Base-by-base conservation (phyloP, 768 basidiomycete species). In the Chalciporus piperatus region DNA sequence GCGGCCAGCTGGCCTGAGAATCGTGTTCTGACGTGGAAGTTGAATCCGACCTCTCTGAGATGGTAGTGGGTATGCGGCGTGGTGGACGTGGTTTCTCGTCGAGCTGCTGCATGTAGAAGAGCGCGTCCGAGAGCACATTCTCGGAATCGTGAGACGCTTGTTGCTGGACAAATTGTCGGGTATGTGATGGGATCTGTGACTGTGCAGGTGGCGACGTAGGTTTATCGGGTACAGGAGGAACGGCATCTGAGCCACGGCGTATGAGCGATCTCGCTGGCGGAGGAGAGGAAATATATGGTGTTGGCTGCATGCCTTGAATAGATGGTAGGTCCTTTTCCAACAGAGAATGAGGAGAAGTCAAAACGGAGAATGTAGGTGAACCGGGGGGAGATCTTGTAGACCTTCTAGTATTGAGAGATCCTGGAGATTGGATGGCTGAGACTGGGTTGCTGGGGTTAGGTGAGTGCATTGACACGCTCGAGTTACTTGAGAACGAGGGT, bases 51-150 rank as follows among this genome's bases (percentile, higher is more conserved):
- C 77, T 74, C 52, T 76, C 77, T 16, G 67, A 66, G 41, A 75
- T 76, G 28, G 75, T 76, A 19, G 78, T 73, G 37, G 76, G 76
- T 8, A 75, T 64, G n/a, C 75, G 76, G 39, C 67, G 70, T 9
- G 59, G 60, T 14, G 62, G 64, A 30, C 51, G 49, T 60, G 54
- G 45, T 39, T 52, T 70, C 60, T 63, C 68, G 51, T 77, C 75
- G 45, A 77, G 66, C 55, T 87, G 78, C 52, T 81, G 81, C 80
- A 89, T 84, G 63, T 82, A 87, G 68, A 79, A 87, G 39, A 88
- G 65, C 12, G 85, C 82, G 61, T 86, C 84, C 48, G 74, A 69
- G 43, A 74, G 71, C 23, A 85, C 59, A 40, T 70, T 70, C 42
- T 74, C 63, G n/a, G 70, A 54, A 19, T 65, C 67, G 19, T 38